Conservation (phyloP, 768 basidiomycete species). For the Pisolithus tinctorius region DNA sequence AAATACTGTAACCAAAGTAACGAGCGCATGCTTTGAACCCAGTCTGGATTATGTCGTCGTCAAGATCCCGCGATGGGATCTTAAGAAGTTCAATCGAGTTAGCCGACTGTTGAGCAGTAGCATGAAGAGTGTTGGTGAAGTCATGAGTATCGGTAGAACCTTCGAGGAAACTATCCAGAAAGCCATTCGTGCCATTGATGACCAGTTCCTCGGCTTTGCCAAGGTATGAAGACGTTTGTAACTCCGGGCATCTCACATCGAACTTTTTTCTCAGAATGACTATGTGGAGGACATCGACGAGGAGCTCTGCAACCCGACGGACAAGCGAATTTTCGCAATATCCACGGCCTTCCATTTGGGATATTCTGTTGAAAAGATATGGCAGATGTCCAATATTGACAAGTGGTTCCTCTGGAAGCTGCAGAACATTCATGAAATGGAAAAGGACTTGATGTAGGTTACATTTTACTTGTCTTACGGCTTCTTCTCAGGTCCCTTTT, state of each 20-base stretch:
- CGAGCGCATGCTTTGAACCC: slow-evolving; percentile 98
- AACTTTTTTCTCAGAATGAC: slow-evolving; percentile 53
- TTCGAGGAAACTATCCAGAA: slow-evolving; percentile 99
- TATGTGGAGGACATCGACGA: slow-evolving; percentile 87
- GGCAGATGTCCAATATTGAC: slow-evolving; percentile 98
- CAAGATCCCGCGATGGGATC: slow-evolving; percentile 99
- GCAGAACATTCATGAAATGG: slow-evolving; percentile 76
- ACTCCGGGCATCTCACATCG: neutral
- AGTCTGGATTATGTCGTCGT: slow-evolving; percentile 99
- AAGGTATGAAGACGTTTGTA: slow-evolving; percentile 41
- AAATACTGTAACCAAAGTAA: slow-evolving; percentile 98
- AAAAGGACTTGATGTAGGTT: slow-evolving; percentile 67
- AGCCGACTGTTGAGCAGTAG: slow-evolving; percentile 89
- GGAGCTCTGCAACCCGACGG: slow-evolving; percentile 90
- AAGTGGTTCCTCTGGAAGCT: slow-evolving; percentile 96
- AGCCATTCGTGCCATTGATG: slow-evolving; percentile 94
- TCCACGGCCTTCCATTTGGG: slow-evolving; percentile 89
- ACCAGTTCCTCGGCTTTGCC: slow-evolving; percentile 88
- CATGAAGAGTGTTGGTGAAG: slow-evolving; percentile 99
- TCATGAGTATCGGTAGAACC: slow-evolving; percentile 99
- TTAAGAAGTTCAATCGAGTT: slow-evolving; percentile 91
- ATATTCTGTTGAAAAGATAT: slow-evolving; percentile 92
- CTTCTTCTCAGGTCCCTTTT: slow-evolving; percentile 1
- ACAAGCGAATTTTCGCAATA: slow-evolving; percentile 96
- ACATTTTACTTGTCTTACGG: neutral